These are phyloP conservation scores for Globisporangium uncinulatum DNA, from an alignment of 352 stramenopile species.

Conservation along the genomic window DNA sequence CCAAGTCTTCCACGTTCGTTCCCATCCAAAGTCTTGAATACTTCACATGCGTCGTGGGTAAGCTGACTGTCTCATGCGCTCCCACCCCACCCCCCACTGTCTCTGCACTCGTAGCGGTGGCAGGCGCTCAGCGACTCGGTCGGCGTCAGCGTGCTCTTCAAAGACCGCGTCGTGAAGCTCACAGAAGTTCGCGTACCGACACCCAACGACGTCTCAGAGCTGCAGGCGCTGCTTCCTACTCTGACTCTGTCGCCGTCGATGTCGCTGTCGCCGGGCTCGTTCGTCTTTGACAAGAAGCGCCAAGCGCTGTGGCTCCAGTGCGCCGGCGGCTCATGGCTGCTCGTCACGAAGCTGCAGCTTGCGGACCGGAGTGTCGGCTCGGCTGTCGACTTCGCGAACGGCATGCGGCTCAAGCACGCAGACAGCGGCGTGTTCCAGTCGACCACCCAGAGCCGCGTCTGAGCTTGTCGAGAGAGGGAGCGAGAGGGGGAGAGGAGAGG, in stretches of 20 bases:
- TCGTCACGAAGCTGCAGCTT: slow-evolving; percentile 66
- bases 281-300: slow-evolving; percentile 74
- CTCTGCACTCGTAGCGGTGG: slow-evolving; percentile 36
- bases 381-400: slow-evolving; percentile 78
- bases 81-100: no score
- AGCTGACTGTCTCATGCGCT: not conserved
- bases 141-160: slow-evolving; percentile 58
- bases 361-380: slow-evolving; percentile 54
- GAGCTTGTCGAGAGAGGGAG: not conserved
- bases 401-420: slow-evolving; percentile 62
- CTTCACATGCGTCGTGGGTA: no score
- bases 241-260: not conserved
- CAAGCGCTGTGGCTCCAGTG: slow-evolving; percentile 72
- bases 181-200: slow-evolving; percentile 48
- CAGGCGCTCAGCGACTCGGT: slow-evolving; percentile 75
- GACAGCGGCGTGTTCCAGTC: slow-evolving; percentile 40
- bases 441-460: not conserved
- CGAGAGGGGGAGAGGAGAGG: not conserved
- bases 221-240: not conserved
- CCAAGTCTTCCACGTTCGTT: slow-evolving; percentile 52
- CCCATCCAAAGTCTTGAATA: no score
- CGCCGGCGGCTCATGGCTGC: slow-evolving; percentile 41
- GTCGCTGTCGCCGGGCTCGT: slow-evolving; percentile 26
- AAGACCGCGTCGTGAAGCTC: slow-evolving; percentile 63
- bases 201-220: slow-evolving; percentile 22